Conservation (phyloP, 495 filamentous ascomycete species). For the Saxophila tyrrhenica region DNA sequence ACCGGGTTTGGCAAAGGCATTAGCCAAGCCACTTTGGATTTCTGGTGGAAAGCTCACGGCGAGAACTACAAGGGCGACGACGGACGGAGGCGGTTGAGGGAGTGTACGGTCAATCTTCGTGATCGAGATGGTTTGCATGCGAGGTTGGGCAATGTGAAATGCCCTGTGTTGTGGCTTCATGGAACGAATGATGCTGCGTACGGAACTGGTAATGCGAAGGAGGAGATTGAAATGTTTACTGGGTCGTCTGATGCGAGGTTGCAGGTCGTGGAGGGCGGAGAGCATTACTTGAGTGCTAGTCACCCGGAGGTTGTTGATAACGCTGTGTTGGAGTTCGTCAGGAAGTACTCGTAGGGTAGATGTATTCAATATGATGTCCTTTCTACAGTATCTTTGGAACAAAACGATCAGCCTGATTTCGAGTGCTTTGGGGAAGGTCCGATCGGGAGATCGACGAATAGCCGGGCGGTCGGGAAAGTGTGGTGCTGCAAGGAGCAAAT, state of each 20-base stretch:
- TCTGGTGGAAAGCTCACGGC: slow-evolving; percentile 43
- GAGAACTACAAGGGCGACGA: slow-evolving; percentile 46
- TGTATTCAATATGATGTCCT: too few species aligned
- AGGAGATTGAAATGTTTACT: slow-evolving; percentile 49
- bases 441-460: too few species aligned
- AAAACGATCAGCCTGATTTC: too few species aligned
- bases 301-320: slow-evolving; percentile 42
- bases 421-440: too few species aligned
- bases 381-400: too few species aligned
- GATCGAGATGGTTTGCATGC: slow-evolving; percentile 45
- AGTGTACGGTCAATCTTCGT: slow-evolving; percentile 45
- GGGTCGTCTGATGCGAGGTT: slow-evolving; percentile 39
- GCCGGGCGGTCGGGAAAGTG: neutral
- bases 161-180: slow-evolving; percentile 46
- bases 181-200: slow-evolving; percentile 46
- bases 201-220: slow-evolving; percentile 33
- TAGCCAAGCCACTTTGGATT: slow-evolving; percentile 29
- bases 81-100: slow-evolving; percentile 40
- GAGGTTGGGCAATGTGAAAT: slow-evolving; percentile 42
- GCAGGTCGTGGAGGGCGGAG: slow-evolving; percentile 37
- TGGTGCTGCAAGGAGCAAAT: too few species aligned
- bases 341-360: slow-evolving; percentile 25
- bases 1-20: slow-evolving; percentile 43
- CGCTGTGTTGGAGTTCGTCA: slow-evolving; percentile 40
- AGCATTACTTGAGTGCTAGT: slow-evolving; percentile 46